phyloP scores from a whole-genome alignment of 2,329 filamentous ascomycete genomes.

The Harringtonia aguacate region DNA sequence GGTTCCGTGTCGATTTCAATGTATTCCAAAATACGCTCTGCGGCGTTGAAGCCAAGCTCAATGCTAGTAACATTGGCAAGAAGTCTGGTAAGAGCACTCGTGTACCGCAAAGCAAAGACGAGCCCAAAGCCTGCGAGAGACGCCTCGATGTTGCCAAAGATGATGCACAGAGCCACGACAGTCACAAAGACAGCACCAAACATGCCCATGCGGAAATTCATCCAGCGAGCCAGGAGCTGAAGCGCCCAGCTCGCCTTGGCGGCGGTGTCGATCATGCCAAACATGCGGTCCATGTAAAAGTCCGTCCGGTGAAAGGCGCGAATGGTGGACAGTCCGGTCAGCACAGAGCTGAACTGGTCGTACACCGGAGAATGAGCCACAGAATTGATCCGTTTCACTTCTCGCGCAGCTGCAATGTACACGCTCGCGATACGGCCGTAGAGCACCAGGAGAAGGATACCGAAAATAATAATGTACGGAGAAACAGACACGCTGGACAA shows the following conservation, averaged over 20 bases:
- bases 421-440: slow-evolving; percentile 22
- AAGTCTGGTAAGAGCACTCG: slow-evolving; percentile 21
- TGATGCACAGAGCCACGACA: slow-evolving; percentile 23
- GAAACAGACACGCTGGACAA: slow-evolving; percentile 20
- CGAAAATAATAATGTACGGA: slow-evolving; percentile 23
- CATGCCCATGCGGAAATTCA: slow-evolving; percentile 27
- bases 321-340: slow-evolving; percentile 29
- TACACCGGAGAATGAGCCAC: slow-evolving; percentile 29
- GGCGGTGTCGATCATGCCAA: slow-evolving; percentile 20
- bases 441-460: slow-evolving; percentile 21
- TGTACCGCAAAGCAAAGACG: slow-evolving; percentile 27
- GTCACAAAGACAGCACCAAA: slow-evolving; percentile 27
- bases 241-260: slow-evolving; percentile 22
- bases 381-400: slow-evolving; percentile 30
- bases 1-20: slow-evolving; percentile 26
- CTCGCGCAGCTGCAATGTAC: slow-evolving; percentile 26
- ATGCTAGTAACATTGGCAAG: slow-evolving; percentile 24
- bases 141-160: slow-evolving; percentile 23
- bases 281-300: slow-evolving; percentile 25
- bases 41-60: slow-evolving; percentile 30
- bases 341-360: slow-evolving; percentile 28
- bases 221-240: slow-evolving; percentile 21
- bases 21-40: slow-evolving; percentile 33
- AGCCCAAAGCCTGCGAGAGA: slow-evolving; percentile 29
- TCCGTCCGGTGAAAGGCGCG: slow-evolving; percentile 26